These are phyloP conservation scores for Centrapalus pauciflorus DNA, from an alignment of 129 eudicot species.

Conservation along the genomic window DNA sequence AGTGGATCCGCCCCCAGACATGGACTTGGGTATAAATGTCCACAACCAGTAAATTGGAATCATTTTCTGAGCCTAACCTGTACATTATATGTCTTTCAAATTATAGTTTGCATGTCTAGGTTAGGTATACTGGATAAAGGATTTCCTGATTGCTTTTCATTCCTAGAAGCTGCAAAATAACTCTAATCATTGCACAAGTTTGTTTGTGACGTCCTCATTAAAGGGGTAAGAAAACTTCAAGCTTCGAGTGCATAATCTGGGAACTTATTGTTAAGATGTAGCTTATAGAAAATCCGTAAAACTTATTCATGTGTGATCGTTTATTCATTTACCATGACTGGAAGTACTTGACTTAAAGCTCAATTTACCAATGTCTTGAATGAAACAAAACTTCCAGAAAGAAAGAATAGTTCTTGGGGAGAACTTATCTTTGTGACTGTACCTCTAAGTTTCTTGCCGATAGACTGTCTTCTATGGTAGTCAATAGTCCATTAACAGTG, in stretches of 20 bases:
- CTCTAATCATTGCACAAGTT: background rate
- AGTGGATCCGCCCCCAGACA: background rate
- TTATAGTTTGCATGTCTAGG: background rate
- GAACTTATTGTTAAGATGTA: background rate
- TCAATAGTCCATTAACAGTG: slow-evolving; percentile 65
- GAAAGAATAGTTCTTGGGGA: background rate
- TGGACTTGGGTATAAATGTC: background rate
- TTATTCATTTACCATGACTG: background rate
- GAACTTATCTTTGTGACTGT: background rate
- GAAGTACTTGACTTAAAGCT: background rate
- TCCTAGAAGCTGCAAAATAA: background rate
- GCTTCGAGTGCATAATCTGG: background rate
- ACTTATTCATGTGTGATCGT: background rate
- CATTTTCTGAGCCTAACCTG: background rate
- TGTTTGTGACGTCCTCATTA: background rate
- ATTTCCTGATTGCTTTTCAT: background rate
- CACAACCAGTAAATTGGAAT: too few relatives aligned
- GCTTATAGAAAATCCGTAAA: background rate
- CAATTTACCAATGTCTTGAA: slow-evolving; percentile 1
- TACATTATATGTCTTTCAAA: background rate
- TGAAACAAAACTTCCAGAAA: background rate
- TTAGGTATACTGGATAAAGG: background rate
- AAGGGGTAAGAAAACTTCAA: background rate
- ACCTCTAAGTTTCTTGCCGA: slow-evolving; percentile 93
- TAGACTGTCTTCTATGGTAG: slow-evolving; percentile 71